phyloP scores from a whole-genome alignment of 1,284 basidiomycete genomes.

The Trametes pubescens region DNA sequence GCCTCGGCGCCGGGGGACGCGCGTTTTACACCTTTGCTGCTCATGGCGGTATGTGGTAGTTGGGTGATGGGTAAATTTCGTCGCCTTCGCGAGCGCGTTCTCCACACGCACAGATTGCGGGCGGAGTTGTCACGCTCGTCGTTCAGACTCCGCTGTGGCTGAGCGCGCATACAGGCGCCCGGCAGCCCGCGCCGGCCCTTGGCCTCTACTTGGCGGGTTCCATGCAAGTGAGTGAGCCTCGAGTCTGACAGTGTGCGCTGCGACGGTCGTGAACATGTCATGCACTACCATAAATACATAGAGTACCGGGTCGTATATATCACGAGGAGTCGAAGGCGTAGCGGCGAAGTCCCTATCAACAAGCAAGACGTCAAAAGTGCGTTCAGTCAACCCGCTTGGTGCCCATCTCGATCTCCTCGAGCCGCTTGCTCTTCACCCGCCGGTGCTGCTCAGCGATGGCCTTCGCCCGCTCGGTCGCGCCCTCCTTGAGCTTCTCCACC shows the following conservation, averaged over 20 bases:
- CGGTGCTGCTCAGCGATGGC: slow-evolving; percentile 46
- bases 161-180: slow-evolving; percentile 11
- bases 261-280: slow-evolving; percentile 15
- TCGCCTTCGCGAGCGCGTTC: slow-evolving; percentile 30
- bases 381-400: slow-evolving; percentile 71
- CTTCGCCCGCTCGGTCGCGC: slow-evolving; percentile 45
- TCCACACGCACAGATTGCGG: slow-evolving; percentile 21
- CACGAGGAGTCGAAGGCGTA: slow-evolving; percentile 4
- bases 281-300: slow-evolving; percentile 33
- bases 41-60: slow-evolving; percentile 34
- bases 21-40: slow-evolving; percentile 69
- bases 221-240: neutral
- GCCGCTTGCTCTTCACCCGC: slow-evolving; percentile 50
- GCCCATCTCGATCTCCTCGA: slow-evolving; percentile 68
- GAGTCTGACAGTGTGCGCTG: neutral
- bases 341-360: slow-evolving; percentile 9
- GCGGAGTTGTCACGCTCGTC: slow-evolving; percentile 35
- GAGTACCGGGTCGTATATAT: slow-evolving; percentile 21
- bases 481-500: slow-evolving; percentile 45
- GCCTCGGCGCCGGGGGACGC: slow-evolving; percentile 75
- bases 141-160: slow-evolving; percentile 35
- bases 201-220: no score
- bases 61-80: slow-evolving; percentile 36
- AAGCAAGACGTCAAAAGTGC: neutral
- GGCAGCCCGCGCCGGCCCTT: neutral